Evolutionary conservation across 2,329 filamentous ascomycete genomes (phyloP).

Genomic region (Neophaeococcomyces mojaviensis): DNA sequence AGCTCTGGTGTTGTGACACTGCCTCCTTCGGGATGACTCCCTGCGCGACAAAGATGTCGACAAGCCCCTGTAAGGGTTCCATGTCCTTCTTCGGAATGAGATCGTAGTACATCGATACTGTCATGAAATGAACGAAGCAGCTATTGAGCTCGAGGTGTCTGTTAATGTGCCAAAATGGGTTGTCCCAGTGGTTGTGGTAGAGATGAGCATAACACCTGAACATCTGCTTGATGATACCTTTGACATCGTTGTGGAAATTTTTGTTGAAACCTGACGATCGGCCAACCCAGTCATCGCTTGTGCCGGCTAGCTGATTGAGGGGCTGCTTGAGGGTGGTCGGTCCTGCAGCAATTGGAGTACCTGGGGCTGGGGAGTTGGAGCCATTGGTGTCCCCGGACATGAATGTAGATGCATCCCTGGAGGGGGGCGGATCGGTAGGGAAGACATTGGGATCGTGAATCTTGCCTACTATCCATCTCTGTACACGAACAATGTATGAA

Average conservation of each 20-base stretch:
- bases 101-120: slow-evolving; percentile 70
- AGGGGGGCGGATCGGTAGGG: slow-evolving; percentile 69
- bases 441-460: slow-evolving; percentile 86
- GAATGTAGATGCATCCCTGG: slow-evolving; percentile 49
- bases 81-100: slow-evolving; percentile 83
- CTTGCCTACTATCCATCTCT: slow-evolving; percentile 95
- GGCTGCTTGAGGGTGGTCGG: slow-evolving; percentile 44
- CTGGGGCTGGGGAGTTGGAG: slow-evolving; percentile 33
- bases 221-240: slow-evolving; percentile 94
- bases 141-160: slow-evolving; percentile 67
- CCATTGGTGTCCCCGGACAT: slow-evolving; percentile 46
- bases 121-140: slow-evolving; percentile 77
- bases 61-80: slow-evolving; percentile 90
- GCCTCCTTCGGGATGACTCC: slow-evolving; percentile 73
- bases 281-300: slow-evolving; percentile 70
- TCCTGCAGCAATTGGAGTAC: slow-evolving; percentile 35
- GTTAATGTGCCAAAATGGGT: slow-evolving; percentile 77
- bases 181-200: slow-evolving; percentile 90
- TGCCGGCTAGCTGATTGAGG: slow-evolving; percentile 55
- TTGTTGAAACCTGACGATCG: slow-evolving; percentile 88
- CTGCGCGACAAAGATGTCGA: slow-evolving; percentile 85
- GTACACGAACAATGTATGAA: slow-evolving; percentile 91
- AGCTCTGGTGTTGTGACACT: slow-evolving; percentile 14
- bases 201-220: slow-evolving; percentile 97
- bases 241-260: slow-evolving; percentile 82